Evolutionary conservation across 2,329 filamentous ascomycete genomes (phyloP).

Genomic region (Phoma sp.): DNA sequence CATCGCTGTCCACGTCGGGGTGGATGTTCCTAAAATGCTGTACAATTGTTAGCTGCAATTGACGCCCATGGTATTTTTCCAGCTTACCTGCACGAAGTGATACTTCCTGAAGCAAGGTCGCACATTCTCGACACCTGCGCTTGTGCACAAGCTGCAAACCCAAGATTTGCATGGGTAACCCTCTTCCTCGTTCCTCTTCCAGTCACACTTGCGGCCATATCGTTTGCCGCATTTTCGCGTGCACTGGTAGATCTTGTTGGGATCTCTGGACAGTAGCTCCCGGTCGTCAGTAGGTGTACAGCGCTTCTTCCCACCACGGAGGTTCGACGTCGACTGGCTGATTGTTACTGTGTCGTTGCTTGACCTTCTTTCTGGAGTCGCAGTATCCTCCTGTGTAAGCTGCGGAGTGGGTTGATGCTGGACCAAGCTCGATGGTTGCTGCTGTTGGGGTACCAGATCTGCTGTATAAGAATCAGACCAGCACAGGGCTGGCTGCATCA

Average conservation of each 20-base stretch:
- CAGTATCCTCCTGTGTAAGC: constrained; percentile 16
- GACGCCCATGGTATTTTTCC: neutral
- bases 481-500: constrained; percentile 33
- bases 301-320: constrained; percentile 43
- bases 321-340: constrained; percentile 19
- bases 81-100: constrained; percentile 41
- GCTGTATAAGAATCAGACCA: constrained; percentile 27
- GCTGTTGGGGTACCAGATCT: constrained; percentile 21
- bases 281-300: constrained; percentile 43
- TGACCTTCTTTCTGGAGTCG: constrained; percentile 22
- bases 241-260: constrained; percentile 48
- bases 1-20: constrained; percentile 37
- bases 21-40: constrained; percentile 50
- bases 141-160: constrained; percentile 43
- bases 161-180: constrained; percentile 46
- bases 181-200: constrained; percentile 49
- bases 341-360: constrained; percentile 26
- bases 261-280: constrained; percentile 37
- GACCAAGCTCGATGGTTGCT: constrained; percentile 5
- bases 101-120: constrained; percentile 48
- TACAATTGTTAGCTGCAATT: neutral
- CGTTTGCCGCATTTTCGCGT: constrained; percentile 48
- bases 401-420: constrained; percentile 5
- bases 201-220: constrained; percentile 48
- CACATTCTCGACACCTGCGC: constrained; percentile 41